Conservation (phyloP, 495 filamentous ascomycete species). For the Aspergillus taichungensis region DNA sequence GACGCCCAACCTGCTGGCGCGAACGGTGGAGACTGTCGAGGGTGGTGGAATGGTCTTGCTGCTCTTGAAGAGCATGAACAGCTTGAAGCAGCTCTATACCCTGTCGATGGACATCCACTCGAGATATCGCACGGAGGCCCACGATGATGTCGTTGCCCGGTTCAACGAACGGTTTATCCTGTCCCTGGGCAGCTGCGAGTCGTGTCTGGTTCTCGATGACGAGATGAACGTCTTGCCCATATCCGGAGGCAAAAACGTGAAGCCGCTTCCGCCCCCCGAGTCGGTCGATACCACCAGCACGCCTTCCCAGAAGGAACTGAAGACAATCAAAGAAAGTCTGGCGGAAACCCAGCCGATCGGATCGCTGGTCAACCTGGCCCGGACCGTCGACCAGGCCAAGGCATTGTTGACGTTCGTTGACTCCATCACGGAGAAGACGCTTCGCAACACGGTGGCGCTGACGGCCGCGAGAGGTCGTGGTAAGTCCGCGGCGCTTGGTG, state of each 20-base stretch:
- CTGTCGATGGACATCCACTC: slow-evolving; percentile 98
- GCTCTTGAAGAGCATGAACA: slow-evolving; percentile 92
- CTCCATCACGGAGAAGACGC: slow-evolving; percentile 90
- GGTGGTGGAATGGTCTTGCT: slow-evolving; percentile 88
- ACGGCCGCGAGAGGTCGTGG: slow-evolving; percentile 93
- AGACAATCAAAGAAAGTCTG: slow-evolving; percentile 78
- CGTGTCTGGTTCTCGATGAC: slow-evolving; percentile 93
- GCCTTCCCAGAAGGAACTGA: slow-evolving; percentile 65
- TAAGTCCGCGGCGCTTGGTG: slow-evolving; percentile 91
- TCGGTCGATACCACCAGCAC: slow-evolving; percentile 56
- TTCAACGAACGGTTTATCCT: slow-evolving; percentile 98
- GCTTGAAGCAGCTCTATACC: slow-evolving; percentile 94
- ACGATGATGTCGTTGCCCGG: slow-evolving; percentile 87
- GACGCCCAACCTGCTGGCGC: slow-evolving; percentile 88
- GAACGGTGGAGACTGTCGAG: slow-evolving; percentile 96
- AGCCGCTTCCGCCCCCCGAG: slow-evolving; percentile 63
- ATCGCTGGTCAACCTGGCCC: slow-evolving; percentile 71
- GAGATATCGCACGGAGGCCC: slow-evolving; percentile 91
- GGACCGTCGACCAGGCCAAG: slow-evolving; percentile 91
- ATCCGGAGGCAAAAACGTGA: slow-evolving; percentile 90
- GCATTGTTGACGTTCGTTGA: slow-evolving; percentile 92
- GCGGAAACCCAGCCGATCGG: slow-evolving; percentile 80
- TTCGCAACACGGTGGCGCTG: slow-evolving; percentile 85
- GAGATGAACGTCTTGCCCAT: slow-evolving; percentile 97
- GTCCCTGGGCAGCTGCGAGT: slow-evolving; percentile 87